phyloP scores from a whole-genome alignment of 768 basidiomycete species.

The Saitozyma sp. region DNA sequence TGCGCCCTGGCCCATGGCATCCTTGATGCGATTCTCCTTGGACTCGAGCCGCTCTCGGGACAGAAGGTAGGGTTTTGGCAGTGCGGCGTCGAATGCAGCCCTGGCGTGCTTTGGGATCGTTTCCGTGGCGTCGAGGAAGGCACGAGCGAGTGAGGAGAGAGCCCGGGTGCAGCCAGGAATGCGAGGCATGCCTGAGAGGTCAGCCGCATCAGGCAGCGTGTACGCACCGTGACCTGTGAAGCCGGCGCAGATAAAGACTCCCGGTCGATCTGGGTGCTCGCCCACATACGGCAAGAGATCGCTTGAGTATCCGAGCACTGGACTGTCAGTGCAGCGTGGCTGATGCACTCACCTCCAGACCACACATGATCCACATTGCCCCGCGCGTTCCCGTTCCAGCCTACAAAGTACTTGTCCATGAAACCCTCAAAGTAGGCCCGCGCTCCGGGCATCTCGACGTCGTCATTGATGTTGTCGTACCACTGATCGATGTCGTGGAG shows the following conservation, averaged over 20 bases:
- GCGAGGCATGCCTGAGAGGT: conserved; percentile 30
- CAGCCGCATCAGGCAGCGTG: conserved; percentile 1
- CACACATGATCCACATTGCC: conserved; percentile 38
- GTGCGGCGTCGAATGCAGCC: conserved; percentile 9
- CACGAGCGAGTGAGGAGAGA: conserved; percentile 10
- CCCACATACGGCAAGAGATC: conserved; percentile 38
- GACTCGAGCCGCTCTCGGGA: conserved; percentile 22
- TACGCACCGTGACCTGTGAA: conserved; percentile 43
- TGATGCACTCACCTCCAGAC: conserved; percentile 28
- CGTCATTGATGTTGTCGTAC: conserved; percentile 32
- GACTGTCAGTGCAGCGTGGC: neutral
- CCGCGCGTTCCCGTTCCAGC: conserved; percentile 23
- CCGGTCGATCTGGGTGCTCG: conserved; percentile 23
- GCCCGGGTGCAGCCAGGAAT: conserved; percentile 32
- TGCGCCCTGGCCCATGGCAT: conserved; percentile 24
- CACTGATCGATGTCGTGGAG: conserved; percentile 20
- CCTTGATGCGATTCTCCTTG: conserved; percentile 25
- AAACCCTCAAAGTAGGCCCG: conserved; percentile 33
- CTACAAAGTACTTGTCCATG: conserved; percentile 30
- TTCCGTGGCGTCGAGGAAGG: conserved; percentile 3
- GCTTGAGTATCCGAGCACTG: conserved; percentile 38
- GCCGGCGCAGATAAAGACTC: conserved; percentile 34
- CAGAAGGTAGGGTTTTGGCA: conserved; percentile 32
- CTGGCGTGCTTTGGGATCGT: conserved; percentile 1
- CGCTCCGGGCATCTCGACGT: conserved; percentile 30